phyloP scores from a whole-genome alignment of 768 basidiomycete genomes.

The Leccinum variicolor region DNA sequence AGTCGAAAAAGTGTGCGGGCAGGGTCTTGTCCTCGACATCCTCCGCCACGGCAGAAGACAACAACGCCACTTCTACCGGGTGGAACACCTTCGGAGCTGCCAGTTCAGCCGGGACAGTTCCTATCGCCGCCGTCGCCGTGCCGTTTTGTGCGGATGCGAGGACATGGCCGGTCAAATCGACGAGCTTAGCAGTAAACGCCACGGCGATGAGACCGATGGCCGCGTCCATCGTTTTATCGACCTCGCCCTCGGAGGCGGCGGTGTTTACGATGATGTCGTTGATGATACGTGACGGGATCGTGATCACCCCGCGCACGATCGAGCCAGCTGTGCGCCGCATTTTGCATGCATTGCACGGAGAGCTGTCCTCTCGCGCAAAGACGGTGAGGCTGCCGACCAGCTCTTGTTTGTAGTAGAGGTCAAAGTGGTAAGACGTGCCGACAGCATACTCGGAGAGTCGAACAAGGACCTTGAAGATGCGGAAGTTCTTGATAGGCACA shows the following conservation, averaged over 20 bases:
- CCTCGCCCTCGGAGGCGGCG: not conserved
- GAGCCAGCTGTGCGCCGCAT: conserved; percentile 14
- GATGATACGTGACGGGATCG: conserved; percentile 19
- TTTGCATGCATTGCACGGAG: conserved; percentile 26
- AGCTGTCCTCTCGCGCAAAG: conserved; percentile 21
- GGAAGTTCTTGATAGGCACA: conserved; percentile 19
- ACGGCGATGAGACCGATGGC: conserved; percentile 12
- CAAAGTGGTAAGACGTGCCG: conserved; percentile 22
- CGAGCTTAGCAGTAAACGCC: conserved; percentile 15
- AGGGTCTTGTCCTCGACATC: conserved; percentile 8
- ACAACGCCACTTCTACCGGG: conserved; percentile 19
- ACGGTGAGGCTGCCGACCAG: conserved; percentile 23
- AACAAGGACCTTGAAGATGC: conserved; percentile 25
- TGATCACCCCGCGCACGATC: conserved; percentile 25
- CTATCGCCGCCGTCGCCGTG: not conserved
- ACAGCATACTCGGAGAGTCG: conserved; percentile 25
- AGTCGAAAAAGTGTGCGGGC: conserved; percentile 23
- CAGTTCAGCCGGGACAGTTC: not conserved
- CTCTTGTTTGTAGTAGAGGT: conserved; percentile 15
- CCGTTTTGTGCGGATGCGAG: conserved; percentile 22
- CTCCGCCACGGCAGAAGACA: conserved; percentile 23
- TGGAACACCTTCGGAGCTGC: conserved; percentile 11
- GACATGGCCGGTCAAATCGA: conserved; percentile 12
- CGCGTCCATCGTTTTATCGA: conserved; percentile 8
- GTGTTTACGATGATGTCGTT: conserved; percentile 18